These are phyloP conservation scores for Orobanche coerulescens DNA, from an alignment of 257 asterid genomes.

Conservation along the genomic window DNA sequence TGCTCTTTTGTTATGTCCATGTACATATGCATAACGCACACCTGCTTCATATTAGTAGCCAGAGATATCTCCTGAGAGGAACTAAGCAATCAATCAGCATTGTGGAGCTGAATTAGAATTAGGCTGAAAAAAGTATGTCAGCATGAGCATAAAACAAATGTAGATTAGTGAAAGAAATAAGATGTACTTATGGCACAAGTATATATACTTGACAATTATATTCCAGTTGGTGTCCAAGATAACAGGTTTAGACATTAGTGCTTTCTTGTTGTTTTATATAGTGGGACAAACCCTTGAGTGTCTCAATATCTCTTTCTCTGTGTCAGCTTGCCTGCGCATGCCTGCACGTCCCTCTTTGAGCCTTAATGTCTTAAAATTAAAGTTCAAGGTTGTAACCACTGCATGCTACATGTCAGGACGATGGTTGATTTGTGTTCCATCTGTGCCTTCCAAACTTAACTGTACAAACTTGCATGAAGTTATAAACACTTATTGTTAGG, in stretches of 20 bases:
- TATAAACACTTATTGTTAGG: constrained; percentile 4
- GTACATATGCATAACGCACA: not conserved
- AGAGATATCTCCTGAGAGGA: not conserved
- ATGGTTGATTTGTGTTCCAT: not conserved
- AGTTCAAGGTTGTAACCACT: not conserved
- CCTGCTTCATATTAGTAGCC: not conserved
- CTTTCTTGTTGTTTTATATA: not conserved
- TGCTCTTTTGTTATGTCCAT: constrained; percentile 14
- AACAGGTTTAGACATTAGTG: not conserved
- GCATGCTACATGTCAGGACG: not conserved
- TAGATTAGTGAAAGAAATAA: not conserved
- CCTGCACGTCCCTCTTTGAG: not conserved
- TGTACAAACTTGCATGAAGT: constrained; percentile 6
- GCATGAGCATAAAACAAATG: not conserved
- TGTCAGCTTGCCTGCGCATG: not conserved
- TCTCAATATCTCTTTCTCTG: not conserved
- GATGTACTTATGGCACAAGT: not conserved
- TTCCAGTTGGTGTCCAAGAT: not conserved
- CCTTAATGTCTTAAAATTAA: not conserved
- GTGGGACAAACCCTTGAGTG: not conserved
- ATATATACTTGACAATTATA: not conserved
- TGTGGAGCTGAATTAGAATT: constrained; percentile 2
- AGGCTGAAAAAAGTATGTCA: not conserved
- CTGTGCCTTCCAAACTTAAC: not conserved
- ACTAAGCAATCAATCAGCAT: constrained; percentile 7